Percentiles rank a stretch among this genome's conserved stretches.
phyloP scores from a whole-genome alignment of 805 yeast genomes.

The Metschnikowia santaceciliae region DNA sequence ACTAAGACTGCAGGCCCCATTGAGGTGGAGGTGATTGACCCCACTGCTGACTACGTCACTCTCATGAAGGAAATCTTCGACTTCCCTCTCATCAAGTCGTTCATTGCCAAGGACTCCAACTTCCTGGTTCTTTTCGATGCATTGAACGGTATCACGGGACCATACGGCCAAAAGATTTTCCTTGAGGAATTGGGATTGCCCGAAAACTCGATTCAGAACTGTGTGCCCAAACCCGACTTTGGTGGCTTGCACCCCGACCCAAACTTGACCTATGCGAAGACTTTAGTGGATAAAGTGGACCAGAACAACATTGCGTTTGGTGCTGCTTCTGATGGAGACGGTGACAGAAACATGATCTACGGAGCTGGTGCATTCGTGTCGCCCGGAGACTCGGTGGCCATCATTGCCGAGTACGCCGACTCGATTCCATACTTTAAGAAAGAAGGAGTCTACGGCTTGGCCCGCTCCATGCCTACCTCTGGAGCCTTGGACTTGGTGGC shows the following conservation, averaged over 20 bases:
- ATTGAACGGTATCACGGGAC: conserved; percentile 94
- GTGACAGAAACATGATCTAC: conserved; percentile 97
- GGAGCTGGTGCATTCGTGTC: conserved; percentile 94
- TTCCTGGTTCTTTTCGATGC: conserved; percentile 85
- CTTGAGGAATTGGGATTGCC: conserved; percentile 82
- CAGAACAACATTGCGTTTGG: conserved; percentile 80
- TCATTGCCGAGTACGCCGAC: conserved; percentile 88
- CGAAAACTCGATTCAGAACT: conserved; percentile 68
- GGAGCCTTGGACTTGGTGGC: conserved; percentile 94
- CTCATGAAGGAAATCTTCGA: conserved; percentile 86
- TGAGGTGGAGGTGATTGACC: conserved; percentile 76
- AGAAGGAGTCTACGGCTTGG: conserved; percentile 86
- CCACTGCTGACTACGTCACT: conserved; percentile 71
- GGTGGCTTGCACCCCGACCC: conserved; percentile 99
- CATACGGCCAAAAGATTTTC: conserved; percentile 84
- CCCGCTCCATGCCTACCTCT: conserved; percentile 96
- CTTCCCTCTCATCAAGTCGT: conserved; percentile 71
- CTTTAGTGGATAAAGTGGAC: conserved; percentile 86
- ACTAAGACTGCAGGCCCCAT: conserved; percentile 49
- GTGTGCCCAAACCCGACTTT: conserved; percentile 77
- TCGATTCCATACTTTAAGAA: conserved; percentile 86
- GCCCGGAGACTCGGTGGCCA: conserved; percentile 98
- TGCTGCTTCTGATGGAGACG: conserved; percentile 99
- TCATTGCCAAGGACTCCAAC: conserved; percentile 50
- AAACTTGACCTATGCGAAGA: conserved; percentile 86